phyloP scores from a whole-genome alignment of 2,329 filamentous ascomycete species.

The Botryotinia calthae region DNA sequence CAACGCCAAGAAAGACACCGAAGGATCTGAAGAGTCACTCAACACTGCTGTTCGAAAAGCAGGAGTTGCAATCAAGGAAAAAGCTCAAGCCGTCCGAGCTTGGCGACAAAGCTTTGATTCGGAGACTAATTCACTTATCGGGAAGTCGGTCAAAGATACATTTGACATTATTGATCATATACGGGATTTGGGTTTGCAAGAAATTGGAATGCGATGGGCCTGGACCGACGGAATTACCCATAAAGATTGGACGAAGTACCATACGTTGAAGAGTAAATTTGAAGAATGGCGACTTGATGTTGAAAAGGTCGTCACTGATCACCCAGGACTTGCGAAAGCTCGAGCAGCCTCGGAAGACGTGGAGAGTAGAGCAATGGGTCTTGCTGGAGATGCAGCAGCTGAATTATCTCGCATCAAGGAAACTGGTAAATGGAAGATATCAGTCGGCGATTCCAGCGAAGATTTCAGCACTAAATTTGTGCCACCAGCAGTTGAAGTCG shows the following conservation, averaged over 20 bases:
- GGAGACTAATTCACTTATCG: constrained; percentile 55
- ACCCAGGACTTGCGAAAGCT: constrained; percentile 67
- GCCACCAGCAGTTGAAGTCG: constrained; percentile 53
- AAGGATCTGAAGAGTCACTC: constrained; percentile 52
- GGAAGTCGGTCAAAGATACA: constrained; percentile 59
- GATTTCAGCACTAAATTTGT: constrained; percentile 72
- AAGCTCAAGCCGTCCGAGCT: constrained; percentile 60
- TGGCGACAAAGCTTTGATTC: constrained; percentile 61
- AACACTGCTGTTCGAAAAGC: constrained; percentile 53
- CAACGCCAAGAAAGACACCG: constrained; percentile 46
- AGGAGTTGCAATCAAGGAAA: constrained; percentile 60
- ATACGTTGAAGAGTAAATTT: constrained; percentile 79
- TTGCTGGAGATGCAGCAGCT: constrained; percentile 74
- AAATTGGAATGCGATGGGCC: constrained; percentile 78
- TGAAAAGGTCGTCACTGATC: constrained; percentile 69
- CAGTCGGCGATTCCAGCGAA: constrained; percentile 68
- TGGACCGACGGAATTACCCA: constrained; percentile 96
- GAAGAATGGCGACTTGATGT: constrained; percentile 83
- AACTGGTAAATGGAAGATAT: constrained; percentile 80
- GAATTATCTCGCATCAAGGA: constrained; percentile 80
- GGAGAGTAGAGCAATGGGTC: constrained; percentile 75
- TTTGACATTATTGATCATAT: constrained; percentile 67
- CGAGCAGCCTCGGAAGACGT: constrained; percentile 66
- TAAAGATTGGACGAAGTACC: constrained; percentile 95
- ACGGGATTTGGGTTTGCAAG: constrained; percentile 66